A percentile compares a stretch with the other conserved stretches of the same genome.
Conservation (phyloP, 2,329 filamentous ascomycete genomes). For the Ophiostoma perfectum region DNA sequence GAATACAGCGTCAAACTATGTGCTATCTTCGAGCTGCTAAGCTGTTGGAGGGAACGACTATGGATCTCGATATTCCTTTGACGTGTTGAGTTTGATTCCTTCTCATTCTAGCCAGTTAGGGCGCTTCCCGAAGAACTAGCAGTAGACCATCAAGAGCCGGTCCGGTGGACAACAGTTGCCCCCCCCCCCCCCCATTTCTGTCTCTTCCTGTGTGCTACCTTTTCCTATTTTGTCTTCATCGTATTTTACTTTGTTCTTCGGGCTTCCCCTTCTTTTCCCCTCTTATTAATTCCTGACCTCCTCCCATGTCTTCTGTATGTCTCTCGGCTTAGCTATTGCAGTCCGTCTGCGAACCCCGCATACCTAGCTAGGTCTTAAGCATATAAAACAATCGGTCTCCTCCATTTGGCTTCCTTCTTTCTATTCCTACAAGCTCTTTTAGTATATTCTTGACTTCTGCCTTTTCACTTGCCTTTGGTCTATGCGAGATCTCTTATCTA, state of each 20-base stretch:
- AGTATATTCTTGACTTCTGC: too few relatives aligned
- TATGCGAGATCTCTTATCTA: too few relatives aligned
- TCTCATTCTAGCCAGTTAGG: not conserved
- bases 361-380: not conserved
- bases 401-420: not conserved
- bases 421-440: not conserved
- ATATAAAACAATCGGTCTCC: not conserved
- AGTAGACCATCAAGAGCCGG: not conserved
- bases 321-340: not conserved
- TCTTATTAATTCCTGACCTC: not conserved
- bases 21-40: not conserved
- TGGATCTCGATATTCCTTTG: not conserved
- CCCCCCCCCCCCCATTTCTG: too few relatives aligned
- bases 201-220: too few relatives aligned
- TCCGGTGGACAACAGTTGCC: not conserved
- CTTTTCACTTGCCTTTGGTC: too few relatives aligned
- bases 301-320: too few relatives aligned
- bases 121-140: not conserved
- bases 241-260: not conserved
- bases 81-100: not conserved
- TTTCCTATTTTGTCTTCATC: too few relatives aligned
- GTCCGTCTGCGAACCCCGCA: slow-evolving; percentile 6
- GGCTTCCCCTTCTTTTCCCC: not conserved
- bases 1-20: not conserved
- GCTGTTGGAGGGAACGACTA: not conserved